phyloP scores from a whole-genome alignment of 2,329 filamentous ascomycete species.

The Harringtonia lauricola region DNA sequence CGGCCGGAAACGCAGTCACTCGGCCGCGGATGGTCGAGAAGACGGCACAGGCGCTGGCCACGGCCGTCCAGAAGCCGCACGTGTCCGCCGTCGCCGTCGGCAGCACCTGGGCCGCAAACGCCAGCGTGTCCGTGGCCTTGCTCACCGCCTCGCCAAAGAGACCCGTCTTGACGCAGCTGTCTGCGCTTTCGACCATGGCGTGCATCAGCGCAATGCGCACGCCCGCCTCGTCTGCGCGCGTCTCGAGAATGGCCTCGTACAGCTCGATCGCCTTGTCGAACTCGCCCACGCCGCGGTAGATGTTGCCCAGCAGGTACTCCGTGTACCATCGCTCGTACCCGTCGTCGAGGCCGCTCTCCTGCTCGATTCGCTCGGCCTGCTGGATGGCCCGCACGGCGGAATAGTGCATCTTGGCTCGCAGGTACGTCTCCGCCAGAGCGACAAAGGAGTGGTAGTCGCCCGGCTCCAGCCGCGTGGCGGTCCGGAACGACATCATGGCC shows the following conservation, averaged over 20 bases:
- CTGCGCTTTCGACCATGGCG: slow-evolving; percentile 72
- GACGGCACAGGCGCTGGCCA: slow-evolving; percentile 78
- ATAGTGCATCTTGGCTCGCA: slow-evolving; percentile 84
- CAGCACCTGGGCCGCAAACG: slow-evolving; percentile 52
- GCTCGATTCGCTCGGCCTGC: slow-evolving; percentile 69
- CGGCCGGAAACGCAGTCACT: slow-evolving; percentile 48
- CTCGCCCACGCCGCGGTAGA: slow-evolving; percentile 84
- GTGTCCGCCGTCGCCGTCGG: slow-evolving; percentile 56
- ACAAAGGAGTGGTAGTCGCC: slow-evolving; percentile 93
- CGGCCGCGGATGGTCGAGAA: slow-evolving; percentile 70
- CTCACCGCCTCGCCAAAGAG: slow-evolving; percentile 75
- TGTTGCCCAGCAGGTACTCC: slow-evolving; percentile 91
- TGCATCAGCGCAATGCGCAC: slow-evolving; percentile 82
- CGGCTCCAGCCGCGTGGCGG: slow-evolving; percentile 72
- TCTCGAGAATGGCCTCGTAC: slow-evolving; percentile 62
- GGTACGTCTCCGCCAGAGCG: slow-evolving; percentile 92
- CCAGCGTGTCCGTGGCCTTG: slow-evolving; percentile 57
- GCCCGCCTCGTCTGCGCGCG: slow-evolving; percentile 66
- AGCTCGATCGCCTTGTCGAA: slow-evolving; percentile 71
- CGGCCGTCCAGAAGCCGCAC: slow-evolving; percentile 79
- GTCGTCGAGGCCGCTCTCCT: slow-evolving; percentile 38
- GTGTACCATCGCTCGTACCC: slow-evolving; percentile 81
- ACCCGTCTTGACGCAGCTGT: slow-evolving; percentile 67
- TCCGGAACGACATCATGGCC: slow-evolving; percentile 85
- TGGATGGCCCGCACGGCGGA: slow-evolving; percentile 88